Base-by-base conservation (phyloP, 257 asterid species). In the Knoxia roxburghii region DNA sequence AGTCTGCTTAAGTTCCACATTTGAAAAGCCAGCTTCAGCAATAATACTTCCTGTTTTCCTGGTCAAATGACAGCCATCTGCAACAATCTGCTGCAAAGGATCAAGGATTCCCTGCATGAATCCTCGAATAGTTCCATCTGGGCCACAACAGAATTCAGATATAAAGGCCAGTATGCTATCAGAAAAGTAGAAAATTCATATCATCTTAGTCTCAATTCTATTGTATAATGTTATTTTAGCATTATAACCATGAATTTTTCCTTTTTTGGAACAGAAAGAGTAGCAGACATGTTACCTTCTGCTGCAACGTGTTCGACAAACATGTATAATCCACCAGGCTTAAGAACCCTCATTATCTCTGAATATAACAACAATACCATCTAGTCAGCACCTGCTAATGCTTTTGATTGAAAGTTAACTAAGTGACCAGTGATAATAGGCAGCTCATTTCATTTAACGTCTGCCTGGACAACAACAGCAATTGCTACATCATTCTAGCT, bases 241-340 rank as follows among this genome's bases (percentile, higher is more conserved):
- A n/a, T n/a, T n/a, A n/a, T n/a, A n/a, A n/a, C n/a, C n/a, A n/a
- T n/a, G n/a, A n/a, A n/a, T n/a, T n/a, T n/a, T n/a, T n/a, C n/a
- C n/a, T n/a, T n/a, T n/a, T n/a, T n/a, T n/a, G n/a, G n/a, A 62
- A 21, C 43, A 49, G 29, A 55, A 15, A 11, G 10, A 15, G 2
- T 61, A 26, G 12, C 51, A 62, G 5, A 27, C 53, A 61, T 2
- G 23, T 77, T 82, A 92, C 95, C 98, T 83, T 84, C 73, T 68
- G 96, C 96, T 71, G 87, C 96, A 27, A 92, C 98, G 53, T 92
- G 98, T 73, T 92, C 97, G 24, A 87, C 86, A 67, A 92, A 92
- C 68, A 92, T 43, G 82, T 83, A 92, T 32, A 73, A 0, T 21
- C 98, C 98, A 1, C 98, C 98, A 0, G 97, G 97, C 83, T 75